These are phyloP conservation scores for Sporothrix variecibatus DNA, from an alignment of 2,329 filamentous ascomycete species.

Conservation along the genomic window DNA sequence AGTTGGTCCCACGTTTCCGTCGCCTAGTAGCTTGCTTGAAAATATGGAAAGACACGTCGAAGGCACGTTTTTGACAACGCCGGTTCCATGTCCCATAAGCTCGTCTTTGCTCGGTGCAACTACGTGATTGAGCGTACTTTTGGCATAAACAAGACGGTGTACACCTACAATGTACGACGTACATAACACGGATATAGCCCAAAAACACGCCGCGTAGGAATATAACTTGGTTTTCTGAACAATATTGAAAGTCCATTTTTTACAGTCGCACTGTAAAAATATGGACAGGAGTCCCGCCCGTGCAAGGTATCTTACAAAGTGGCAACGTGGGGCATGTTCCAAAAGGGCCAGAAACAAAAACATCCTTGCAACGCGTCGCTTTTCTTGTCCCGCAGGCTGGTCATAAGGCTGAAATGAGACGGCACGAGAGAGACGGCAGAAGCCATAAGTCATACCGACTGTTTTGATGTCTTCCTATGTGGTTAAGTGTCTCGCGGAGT, in stretches of 20 bases:
- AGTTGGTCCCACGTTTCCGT: slow-evolving; percentile 6
- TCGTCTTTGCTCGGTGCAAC: not conserved
- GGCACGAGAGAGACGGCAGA: not conserved
- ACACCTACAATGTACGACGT: not conserved
- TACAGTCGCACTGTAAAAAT: not conserved
- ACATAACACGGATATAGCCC: not conserved
- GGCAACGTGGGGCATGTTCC: not conserved
- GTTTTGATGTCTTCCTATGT: not conserved
- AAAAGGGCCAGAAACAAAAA: not conserved
- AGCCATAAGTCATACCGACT: not conserved
- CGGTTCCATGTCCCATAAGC: not conserved
- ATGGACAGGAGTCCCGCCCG: not conserved
- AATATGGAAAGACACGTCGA: not conserved
- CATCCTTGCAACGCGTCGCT: slow-evolving; percentile 9
- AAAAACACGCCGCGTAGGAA: not conserved
- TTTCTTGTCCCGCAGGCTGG: not conserved
- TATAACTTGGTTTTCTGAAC: not conserved
- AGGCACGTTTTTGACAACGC: not conserved
- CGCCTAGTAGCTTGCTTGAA: not conserved
- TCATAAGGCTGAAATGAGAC: slow-evolving; percentile 23
- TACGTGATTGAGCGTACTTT: not conserved
- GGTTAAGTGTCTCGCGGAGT: not conserved
- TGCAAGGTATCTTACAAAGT: not conserved
- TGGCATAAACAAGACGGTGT: not conserved
- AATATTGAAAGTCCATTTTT: not conserved